Evolutionary conservation across 2,329 filamentous ascomycete genomes (phyloP), one percentile per base, ranked within the genome.

Genomic region (Verticillium isaacii): DNA sequence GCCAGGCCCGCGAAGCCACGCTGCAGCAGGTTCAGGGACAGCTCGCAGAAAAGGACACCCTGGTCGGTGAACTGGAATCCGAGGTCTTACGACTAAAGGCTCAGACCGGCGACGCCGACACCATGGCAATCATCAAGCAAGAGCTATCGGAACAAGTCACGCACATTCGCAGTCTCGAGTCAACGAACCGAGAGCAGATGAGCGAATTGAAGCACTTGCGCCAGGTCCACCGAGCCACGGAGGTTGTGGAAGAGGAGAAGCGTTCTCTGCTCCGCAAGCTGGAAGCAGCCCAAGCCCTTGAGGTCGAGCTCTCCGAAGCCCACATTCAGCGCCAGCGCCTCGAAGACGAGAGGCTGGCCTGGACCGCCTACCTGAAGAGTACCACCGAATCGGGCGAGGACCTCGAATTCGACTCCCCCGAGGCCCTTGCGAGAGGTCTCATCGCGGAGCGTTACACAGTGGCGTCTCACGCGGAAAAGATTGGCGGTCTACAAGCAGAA

Each of bases 231-330:
- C 94, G 91, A 75, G 92, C 91, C n/a, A 89, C 97, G 1, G 92
- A 97, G 70, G 85, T 99, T 2, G 90, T 98, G 0, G 93, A 99
- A 72, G 95, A 99, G 73, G 93, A 99, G 78, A 98, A 98, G 80
- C 84, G 91, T 64, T 86, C 87, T 0, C 78, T 99, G 25, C 89
- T 95, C 73, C 87, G 88, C 36, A 92, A 88, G 70, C 74, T 99
- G 1, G 87, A 92, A 63, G 81, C 89, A 41, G 89, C 94, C 74
- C 87, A 91, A 62, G 82, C 85, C 14, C 70, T 97, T 11, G 87
- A 95, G 69, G 81, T 85, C 32, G 91, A 97, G 70, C 80, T 98
- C 14, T 83, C 86, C 11, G 94, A 97, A 72, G 85, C 90, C 23
- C 85, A 90, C 64, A 82, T 96, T 45, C 93, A 97, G 70, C 89